Evolutionary conservation across 768 basidiomycete species (phyloP), one percentile per base, ranked within the genome.

Genomic region (Lentinula edodes): DNA sequence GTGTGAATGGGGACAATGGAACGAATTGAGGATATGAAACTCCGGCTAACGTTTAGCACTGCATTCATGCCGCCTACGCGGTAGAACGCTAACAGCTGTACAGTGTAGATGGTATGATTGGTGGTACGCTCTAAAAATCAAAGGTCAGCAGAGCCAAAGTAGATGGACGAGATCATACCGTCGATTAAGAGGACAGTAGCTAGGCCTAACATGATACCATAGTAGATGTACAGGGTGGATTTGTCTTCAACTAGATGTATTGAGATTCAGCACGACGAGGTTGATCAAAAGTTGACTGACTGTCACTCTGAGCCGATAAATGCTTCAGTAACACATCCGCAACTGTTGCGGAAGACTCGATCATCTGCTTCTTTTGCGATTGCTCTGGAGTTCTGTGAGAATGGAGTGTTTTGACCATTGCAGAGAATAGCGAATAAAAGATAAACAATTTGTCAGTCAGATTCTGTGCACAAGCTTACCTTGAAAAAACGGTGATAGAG

Each of bases 341-440:
- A 35, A 99, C 72, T 16, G 85, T 74, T 52, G 79, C 75, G 0
- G 93, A 88, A 2, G 91, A 85, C 20, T 84, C 83, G 16, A 78
- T 68, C 13, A 95, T 90, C 67, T 91, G 90, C 68, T 89, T 87
- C 72, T 84, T 89, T 70, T 95, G 93, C 15, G 79, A 67, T 3
- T 81, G 63, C 67, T 96, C 94, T 9, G 86, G 83, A 68, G 85
- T 91, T 18, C 93, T 85, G 62, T 92, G 80, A 12, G 86, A 85
- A 69, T 92, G 86, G 73, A 95, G 90, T 72, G 95, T 80, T 74
- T 94, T 93, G 63, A 93, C 87, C 67, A 93, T 84, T 13, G 93
- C 93, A 95, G 35, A 15, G 59, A 52, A 13, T 46, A 10, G 18
- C 16, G 41, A 2, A 54, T 28, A 10, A 16, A 41, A 54, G 7